Conservation (phyloP, 331 rosid species). For the Malus hybrid region DNA sequence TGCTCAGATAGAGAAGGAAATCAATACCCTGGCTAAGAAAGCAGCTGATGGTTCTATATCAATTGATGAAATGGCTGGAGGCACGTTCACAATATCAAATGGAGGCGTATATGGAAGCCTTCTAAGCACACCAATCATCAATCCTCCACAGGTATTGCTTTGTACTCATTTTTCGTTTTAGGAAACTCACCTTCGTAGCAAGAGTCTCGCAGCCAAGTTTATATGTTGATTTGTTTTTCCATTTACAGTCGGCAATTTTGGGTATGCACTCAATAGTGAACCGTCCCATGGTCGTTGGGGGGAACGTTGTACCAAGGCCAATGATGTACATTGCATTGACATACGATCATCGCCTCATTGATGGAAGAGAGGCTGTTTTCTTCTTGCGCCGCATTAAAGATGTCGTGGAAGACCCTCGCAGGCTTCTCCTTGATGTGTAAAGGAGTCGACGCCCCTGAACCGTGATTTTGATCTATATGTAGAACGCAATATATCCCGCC, state of each 20-base stretch:
- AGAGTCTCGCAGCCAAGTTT: background rate
- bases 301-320: slow-evolving; percentile 41
- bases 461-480: slow-evolving; percentile 2
- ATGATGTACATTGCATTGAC: slow-evolving; percentile 60
- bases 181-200: background rate
- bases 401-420: slow-evolving; percentile 57
- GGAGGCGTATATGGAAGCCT: slow-evolving; percentile 65
- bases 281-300: slow-evolving; percentile 55
- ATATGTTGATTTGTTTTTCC: background rate
- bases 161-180: background rate
- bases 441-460: background rate
- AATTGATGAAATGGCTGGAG: slow-evolving; percentile 61
- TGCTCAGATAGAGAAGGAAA: slow-evolving; percentile 45
- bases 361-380: slow-evolving; percentile 54
- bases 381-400: slow-evolving; percentile 62
- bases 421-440: slow-evolving; percentile 53
- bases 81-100: slow-evolving; percentile 51
- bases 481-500: background rate
- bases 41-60: slow-evolving; percentile 51
- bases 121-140: slow-evolving; percentile 51
- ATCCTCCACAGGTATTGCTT: slow-evolving; percentile 48
- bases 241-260: slow-evolving; percentile 43
- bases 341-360: slow-evolving; percentile 51
- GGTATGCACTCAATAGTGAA: slow-evolving; percentile 55
- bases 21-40: slow-evolving; percentile 48